A percentile compares a stretch with the other conserved stretches of the same genome.
These are phyloP conservation scores for Cryptococcus maquisensis DNA, from an alignment of 1,284 basidiomycete genomes.

Conservation along the genomic window DNA sequence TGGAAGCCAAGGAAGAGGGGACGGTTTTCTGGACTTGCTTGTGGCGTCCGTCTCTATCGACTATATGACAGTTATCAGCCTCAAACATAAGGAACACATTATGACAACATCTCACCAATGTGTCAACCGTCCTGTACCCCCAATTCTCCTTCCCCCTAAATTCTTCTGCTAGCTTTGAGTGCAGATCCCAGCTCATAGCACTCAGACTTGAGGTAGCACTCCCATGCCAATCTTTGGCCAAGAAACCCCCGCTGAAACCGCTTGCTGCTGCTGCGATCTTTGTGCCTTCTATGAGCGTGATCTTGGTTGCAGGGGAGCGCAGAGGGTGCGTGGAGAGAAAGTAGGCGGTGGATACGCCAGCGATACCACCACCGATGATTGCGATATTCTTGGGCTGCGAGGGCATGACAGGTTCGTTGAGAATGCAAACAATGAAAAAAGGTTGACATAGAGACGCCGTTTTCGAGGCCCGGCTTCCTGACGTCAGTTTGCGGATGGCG, in stretches of 20 bases:
- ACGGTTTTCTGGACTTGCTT: slow-evolving; percentile 21
- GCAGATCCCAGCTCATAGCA: slow-evolving; percentile 71
- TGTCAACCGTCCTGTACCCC: slow-evolving; percentile 72
- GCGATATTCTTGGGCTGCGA: slow-evolving; percentile 27
- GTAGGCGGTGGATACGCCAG: slow-evolving; percentile 73
- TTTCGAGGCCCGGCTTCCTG: background rate
- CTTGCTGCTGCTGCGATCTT: slow-evolving; percentile 61
- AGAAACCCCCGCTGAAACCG: slow-evolving; percentile 87
- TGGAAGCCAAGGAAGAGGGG: slow-evolving; percentile 44
- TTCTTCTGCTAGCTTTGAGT: slow-evolving; percentile 69
- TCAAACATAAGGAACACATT: background rate
- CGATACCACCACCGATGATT: slow-evolving; percentile 62
- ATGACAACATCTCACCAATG: slow-evolving; percentile 34
- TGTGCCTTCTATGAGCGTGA: slow-evolving; percentile 71
- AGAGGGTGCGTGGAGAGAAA: slow-evolving; percentile 33
- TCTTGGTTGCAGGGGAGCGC: slow-evolving; percentile 49
- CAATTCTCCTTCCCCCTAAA: slow-evolving; percentile 69
- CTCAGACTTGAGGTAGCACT: slow-evolving; percentile 57
- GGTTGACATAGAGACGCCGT: background rate
- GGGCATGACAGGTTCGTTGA: background rate
- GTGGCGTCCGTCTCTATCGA: slow-evolving; percentile 45
- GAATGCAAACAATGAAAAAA: background rate
- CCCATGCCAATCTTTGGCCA: slow-evolving; percentile 72
- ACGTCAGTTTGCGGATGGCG: background rate
- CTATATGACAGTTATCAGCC: slow-evolving; percentile 10